Evolutionary conservation across 306 rosid species (phyloP), one percentile per base, ranked within the genome.

Genomic region (Potentilla sterilis): DNA sequence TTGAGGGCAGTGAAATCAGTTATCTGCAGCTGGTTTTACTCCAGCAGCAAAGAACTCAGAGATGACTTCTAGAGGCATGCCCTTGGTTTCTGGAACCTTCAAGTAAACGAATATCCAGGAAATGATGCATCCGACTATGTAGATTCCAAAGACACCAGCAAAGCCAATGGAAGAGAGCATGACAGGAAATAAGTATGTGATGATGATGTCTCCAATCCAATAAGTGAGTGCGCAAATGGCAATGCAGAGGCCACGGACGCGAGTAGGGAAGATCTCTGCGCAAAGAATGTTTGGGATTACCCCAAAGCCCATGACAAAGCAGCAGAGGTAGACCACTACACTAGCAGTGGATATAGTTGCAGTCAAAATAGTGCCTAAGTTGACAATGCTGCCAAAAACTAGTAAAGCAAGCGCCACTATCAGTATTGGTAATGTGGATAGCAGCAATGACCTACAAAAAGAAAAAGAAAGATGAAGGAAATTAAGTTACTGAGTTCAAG

Each of bases 11-110:
- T 73, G 42, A 44, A 32, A 3, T 74, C 44, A 74, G 7, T 43
- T 61, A 32, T 44, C 90, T 59, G 85, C 80, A 70, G 86, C 83
- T 1, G 86, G 87, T 70, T 79, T 90, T 0, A 87, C 82, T 73
- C 88, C 91, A 57, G 85, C 76, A n/a, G 90, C 89, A 37, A 88
- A 88, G 65, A 88, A 89, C 79, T 91, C 96, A 13, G 83, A 85
- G 1, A 91, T 91, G 64, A 91, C 93, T 84, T 91, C 97, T 28
- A 87, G 76, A 76, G 93, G 92, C 97, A 91, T 91, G 75, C 92
- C 96, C 82, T 89, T 91, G 2, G 93, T 89, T 79, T 91, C 93
- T 32, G 97, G 92, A 49, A 87, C 92, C 76, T 89, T 91, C 68
- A 86, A 75, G 85, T 70, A 86, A 6, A 91, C 92, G 74, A 91